phyloP scores from a whole-genome alignment of 495 filamentous ascomycete species.

The Saxophila tyrrhenica region DNA sequence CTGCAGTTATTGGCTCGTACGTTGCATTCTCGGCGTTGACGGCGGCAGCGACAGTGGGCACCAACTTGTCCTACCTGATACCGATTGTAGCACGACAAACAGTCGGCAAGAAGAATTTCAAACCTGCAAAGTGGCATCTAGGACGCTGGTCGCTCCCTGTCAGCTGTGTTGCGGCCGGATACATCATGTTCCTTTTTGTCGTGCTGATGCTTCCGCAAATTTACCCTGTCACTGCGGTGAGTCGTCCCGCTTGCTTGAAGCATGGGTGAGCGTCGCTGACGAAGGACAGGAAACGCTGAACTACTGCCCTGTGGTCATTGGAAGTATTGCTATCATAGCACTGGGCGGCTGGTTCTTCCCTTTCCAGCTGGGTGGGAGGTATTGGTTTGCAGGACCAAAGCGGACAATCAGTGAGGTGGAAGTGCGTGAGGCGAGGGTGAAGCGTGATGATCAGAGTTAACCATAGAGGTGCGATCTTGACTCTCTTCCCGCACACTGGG shows the following conservation, averaged over 20 bases:
- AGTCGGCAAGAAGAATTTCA: constrained; percentile 23
- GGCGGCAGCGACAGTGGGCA: constrained; percentile 27
- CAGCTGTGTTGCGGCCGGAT: background rate
- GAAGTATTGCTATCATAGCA: constrained; percentile 3
- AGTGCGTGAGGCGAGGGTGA: background rate
- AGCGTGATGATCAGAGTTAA: background rate
- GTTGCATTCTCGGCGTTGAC: constrained; percentile 30
- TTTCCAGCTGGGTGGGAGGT: constrained; percentile 1
- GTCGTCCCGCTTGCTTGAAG: too few relatives aligned
- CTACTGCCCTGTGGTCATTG: constrained; percentile 8
- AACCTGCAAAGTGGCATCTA: constrained; percentile 28
- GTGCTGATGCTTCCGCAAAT: constrained; percentile 9
- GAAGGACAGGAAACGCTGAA: constrained; percentile 2
- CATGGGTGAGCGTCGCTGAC: too few relatives aligned
- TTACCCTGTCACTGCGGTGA: constrained; percentile 6
- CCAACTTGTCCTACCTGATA: constrained; percentile 28
- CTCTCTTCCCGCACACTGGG: too few relatives aligned
- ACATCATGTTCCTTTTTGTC: constrained; percentile 7
- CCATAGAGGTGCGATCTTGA: too few relatives aligned
- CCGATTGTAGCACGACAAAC: constrained; percentile 29
- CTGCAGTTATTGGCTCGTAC: constrained; percentile 26
- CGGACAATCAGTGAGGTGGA: constrained; percentile 3
- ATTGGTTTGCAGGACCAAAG: constrained; percentile 10
- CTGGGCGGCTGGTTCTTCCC: constrained; percentile 6
- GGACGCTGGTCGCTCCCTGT: constrained; percentile 12